These are phyloP conservation scores for Borealophlyctis nickersoniae DNA, from an alignment of 192 early-diverging fungal genomes.

Conservation along the genomic window DNA sequence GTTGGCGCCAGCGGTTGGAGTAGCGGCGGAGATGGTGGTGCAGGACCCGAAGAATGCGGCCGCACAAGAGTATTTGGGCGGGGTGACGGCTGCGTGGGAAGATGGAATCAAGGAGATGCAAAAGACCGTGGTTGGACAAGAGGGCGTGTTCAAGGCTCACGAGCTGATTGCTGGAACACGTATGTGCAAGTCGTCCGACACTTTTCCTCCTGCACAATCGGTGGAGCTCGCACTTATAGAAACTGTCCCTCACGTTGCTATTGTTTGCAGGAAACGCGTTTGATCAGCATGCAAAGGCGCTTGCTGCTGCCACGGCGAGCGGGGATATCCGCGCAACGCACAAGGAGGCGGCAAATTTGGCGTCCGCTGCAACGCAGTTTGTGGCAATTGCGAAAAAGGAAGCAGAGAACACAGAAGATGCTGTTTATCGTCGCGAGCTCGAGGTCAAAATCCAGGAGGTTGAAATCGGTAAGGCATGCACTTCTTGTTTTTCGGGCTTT, in stretches of 20 bases:
- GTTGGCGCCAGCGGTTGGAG: constrained; percentile 14
- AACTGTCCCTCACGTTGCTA: not conserved
- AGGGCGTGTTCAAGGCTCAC: constrained; percentile 38
- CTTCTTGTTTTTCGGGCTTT: constrained; percentile 8
- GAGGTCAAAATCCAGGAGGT: constrained; percentile 33
- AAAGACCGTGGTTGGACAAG: constrained; percentile 27
- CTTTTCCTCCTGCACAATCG: no score
- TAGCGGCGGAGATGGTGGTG: constrained; percentile 19
- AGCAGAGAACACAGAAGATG: constrained; percentile 27
- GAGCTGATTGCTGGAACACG: constrained; percentile 38
- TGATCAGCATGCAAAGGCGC: constrained; percentile 25
- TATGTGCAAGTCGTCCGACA: no score
- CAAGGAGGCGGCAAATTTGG: constrained; percentile 15
- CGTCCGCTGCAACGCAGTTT: constrained; percentile 31
- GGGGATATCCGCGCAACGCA: constrained; percentile 12
- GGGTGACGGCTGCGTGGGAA: constrained; percentile 28
- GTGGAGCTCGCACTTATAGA: not conserved
- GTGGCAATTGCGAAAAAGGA: constrained; percentile 26
- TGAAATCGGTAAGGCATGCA: constrained; percentile 19
- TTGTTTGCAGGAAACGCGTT: constrained; percentile 24
- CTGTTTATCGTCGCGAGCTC: constrained; percentile 21
- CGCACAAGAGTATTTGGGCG: constrained; percentile 24
- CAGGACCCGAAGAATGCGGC: constrained; percentile 21
- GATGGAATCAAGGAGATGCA: constrained; percentile 31
- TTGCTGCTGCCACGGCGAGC: constrained; percentile 9